Percentiles rank a stretch among this genome's conserved stretches.
phyloP scores from a whole-genome alignment of 441 rosid species.

The Francoa sonchifolia region DNA sequence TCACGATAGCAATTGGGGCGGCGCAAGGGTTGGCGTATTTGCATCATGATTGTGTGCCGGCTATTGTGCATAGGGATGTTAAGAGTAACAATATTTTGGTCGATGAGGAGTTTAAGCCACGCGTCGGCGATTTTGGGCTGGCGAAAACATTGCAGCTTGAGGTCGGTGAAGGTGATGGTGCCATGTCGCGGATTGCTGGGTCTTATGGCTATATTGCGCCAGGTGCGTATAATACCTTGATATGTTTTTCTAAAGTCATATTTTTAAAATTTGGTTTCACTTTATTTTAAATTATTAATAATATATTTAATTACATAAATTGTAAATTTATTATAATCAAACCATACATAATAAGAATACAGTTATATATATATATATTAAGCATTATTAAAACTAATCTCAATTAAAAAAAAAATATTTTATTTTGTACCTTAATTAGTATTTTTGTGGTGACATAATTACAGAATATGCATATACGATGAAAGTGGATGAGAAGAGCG shows the following conservation, averaged over 20 bases:
- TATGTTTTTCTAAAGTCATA: not conserved
- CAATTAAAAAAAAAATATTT: too few relatives aligned
- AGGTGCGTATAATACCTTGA: constrained; percentile 21
- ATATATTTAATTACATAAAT: too few relatives aligned
- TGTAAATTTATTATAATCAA: too few relatives aligned
- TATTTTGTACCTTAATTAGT: too few relatives aligned
- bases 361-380: too few relatives aligned
- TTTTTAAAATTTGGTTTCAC: too few relatives aligned
- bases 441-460: too few relatives aligned
- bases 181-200: constrained; percentile 50
- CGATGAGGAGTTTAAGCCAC: constrained; percentile 47
- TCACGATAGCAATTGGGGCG: constrained; percentile 37
- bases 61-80: constrained; percentile 65
- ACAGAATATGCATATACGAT: constrained; percentile 41
- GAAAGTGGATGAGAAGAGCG: constrained; percentile 38
- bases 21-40: constrained; percentile 63
- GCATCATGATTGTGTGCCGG: constrained; percentile 57
- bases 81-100: constrained; percentile 64
- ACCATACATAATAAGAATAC: too few relatives aligned
- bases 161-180: constrained; percentile 9
- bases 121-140: constrained; percentile 65
- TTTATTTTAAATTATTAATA: too few relatives aligned
- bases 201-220: constrained; percentile 79
- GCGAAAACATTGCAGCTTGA: constrained; percentile 40
- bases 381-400: too few relatives aligned